Evolutionary conservation across 2,329 filamentous ascomycete species (phyloP), one percentile per base, ranked within the genome.

Genomic region (Claviceps lovelessii): DNA sequence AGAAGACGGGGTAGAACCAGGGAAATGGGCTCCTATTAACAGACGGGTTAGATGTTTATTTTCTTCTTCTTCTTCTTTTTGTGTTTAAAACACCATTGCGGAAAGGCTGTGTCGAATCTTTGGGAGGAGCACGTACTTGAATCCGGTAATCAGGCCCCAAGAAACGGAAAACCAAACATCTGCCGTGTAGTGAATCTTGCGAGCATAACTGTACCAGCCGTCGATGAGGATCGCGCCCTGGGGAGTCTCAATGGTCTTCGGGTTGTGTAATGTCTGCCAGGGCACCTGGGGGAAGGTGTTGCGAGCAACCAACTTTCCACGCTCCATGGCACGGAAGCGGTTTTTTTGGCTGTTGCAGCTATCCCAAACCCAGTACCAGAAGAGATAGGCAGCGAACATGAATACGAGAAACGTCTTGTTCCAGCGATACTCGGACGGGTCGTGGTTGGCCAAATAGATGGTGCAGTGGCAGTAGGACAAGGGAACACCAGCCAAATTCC

Each of bases 311-410:
- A 79, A 66, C 45, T 83, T 83, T 57, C 88, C 88, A 57, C 85
- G 81, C 72, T 94, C 88, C 70, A 82, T 77, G 60, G 85, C 81
- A 54, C 90, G 84, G 80, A 91, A 95, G 59, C 86, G 84, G 73
- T 95, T 95, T 80, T 95, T 95, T 72, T 95, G 90, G 65, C 83
- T 88, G 74, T 95, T 95, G 71, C 83, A 84, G 47, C 88, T 93
- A 66, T 95, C 90, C 88, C 90, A 95, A 55, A 94, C 76, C 81
- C 88, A 91, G 76, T 95, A 95, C 60, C 86, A 82, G 66, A 87
- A 85, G 49, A 94, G 73, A 67, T 95, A 94, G n/a, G 76, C 75
- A 48, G 76, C 66, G 64, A 80, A 91, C 52, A 94, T 76, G 51
- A 75, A 71, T 9, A 70, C 74, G 10, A 94, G 77, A 52, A 81